A percentile compares a stretch with the other conserved stretches of the same genome.
These are phyloP conservation scores for Themeda triandra DNA, from an alignment of 176 grass and related monocot species.

Conservation along the genomic window DNA sequence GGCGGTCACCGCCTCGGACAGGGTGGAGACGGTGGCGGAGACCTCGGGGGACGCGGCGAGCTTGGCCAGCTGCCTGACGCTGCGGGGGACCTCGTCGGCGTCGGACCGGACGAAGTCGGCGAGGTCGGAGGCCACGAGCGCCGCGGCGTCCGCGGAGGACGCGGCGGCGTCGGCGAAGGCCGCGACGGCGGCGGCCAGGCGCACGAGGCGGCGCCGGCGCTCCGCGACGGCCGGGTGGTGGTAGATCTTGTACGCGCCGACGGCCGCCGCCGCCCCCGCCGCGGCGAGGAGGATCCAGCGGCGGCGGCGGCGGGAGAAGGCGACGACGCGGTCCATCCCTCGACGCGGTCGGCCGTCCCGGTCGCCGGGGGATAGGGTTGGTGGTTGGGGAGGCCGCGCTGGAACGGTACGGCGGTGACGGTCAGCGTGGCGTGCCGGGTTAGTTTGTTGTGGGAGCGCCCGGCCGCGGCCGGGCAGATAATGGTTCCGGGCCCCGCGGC, in stretches of 20 bases:
- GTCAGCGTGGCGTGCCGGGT: constrained; percentile 19
- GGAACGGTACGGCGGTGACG: neutral
- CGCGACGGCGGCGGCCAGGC: constrained; percentile 47
- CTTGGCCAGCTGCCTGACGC: constrained; percentile 72
- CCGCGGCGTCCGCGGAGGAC: constrained; percentile 54
- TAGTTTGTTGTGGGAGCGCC: neutral
- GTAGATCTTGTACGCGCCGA: constrained; percentile 81
- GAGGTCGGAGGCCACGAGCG: constrained; percentile 72
- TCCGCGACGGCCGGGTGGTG: constrained; percentile 69
- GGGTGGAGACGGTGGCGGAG: constrained; percentile 44
- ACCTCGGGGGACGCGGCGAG: constrained; percentile 72
- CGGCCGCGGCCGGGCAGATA: too few species aligned
- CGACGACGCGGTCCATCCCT: constrained; percentile 43
- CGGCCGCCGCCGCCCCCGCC: constrained; percentile 22
- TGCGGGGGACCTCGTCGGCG: constrained; percentile 65
- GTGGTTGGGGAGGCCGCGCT: neutral
- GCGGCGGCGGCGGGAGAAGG: constrained; percentile 52
- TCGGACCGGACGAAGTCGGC: constrained; percentile 68
- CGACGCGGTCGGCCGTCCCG: neutral
- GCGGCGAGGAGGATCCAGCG: constrained; percentile 50
- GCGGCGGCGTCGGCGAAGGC: constrained; percentile 61
- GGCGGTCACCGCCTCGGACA: constrained; percentile 58
- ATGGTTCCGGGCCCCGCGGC: too few species aligned
- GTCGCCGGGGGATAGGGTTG: neutral
- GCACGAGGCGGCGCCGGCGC: constrained; percentile 47